These are phyloP conservation scores for Penicillium occitanis DNA, from an alignment of 2,329 filamentous ascomycete species.

Conservation along the genomic window DNA sequence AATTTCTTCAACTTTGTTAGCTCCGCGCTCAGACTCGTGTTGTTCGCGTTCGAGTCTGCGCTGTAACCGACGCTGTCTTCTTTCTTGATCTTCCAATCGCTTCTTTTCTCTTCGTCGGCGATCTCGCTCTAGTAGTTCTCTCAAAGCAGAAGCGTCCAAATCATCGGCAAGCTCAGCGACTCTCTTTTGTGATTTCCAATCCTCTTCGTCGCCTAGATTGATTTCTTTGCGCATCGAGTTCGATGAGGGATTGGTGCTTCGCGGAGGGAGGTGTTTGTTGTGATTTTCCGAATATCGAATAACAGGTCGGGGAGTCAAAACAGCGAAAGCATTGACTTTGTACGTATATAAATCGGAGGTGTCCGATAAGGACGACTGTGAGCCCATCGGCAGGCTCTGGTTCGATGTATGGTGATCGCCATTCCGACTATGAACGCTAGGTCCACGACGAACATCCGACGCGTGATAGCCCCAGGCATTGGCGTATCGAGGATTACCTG, in stretches of 20 bases:
- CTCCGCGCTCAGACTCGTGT: conserved; percentile 25
- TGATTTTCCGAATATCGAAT: conserved; percentile 65
- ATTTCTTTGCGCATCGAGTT: conserved; percentile 53
- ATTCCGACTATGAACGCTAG: conserved; percentile 55
- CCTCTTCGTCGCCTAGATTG: conserved; percentile 60
- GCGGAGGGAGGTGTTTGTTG: conserved; percentile 55
- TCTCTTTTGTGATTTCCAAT: conserved; percentile 59
- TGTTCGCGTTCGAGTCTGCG: conserved; percentile 55
- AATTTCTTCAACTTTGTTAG: conserved; percentile 12
- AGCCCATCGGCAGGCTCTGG: conserved; percentile 69
- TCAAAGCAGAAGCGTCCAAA: conserved; percentile 77
- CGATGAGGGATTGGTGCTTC: conserved; percentile 50
- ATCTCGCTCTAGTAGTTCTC: conserved; percentile 89
- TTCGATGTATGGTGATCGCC: conserved; percentile 67
- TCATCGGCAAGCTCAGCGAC: conserved; percentile 75
- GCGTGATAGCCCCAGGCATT: conserved; percentile 62
- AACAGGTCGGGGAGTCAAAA: conserved; percentile 82
- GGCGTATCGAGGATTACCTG: conserved; percentile 56
- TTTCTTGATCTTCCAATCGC: conserved; percentile 67
- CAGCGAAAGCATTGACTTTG: conserved; percentile 74
- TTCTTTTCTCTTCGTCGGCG: conserved; percentile 75
- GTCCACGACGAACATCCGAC: conserved; percentile 64
- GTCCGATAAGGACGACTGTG: conserved; percentile 74
- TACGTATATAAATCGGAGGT: conserved; percentile 74
- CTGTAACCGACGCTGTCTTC: conserved; percentile 50